Percentiles rank a stretch among this genome's conserved stretches.
phyloP scores from a whole-genome alignment of 2,329 filamentous ascomycete genomes.

The Pseudogymnoascus sp. region DNA sequence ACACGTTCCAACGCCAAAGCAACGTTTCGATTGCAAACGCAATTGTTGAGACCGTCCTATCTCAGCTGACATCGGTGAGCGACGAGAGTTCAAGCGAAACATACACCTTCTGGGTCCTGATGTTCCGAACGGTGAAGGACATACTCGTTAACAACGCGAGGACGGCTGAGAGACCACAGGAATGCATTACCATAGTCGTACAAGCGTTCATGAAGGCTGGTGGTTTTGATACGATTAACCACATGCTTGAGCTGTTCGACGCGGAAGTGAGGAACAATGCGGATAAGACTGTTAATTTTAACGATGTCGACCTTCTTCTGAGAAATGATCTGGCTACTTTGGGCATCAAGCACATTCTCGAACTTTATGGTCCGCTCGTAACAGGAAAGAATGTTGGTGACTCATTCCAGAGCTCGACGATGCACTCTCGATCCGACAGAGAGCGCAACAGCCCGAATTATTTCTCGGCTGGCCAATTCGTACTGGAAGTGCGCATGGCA shows the following conservation, averaged over 20 bases:
- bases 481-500: slow-evolving; percentile 75
- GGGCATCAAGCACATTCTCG: slow-evolving; percentile 72
- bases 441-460: slow-evolving; percentile 49
- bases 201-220: slow-evolving; percentile 76
- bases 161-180: slow-evolving; percentile 31
- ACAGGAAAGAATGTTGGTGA: slow-evolving; percentile 75
- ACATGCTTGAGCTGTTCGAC: slow-evolving; percentile 61
- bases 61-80: slow-evolving; percentile 46
- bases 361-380: slow-evolving; percentile 68
- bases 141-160: slow-evolving; percentile 60
- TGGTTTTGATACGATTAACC: slow-evolving; percentile 65
- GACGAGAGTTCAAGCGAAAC: slow-evolving; percentile 48
- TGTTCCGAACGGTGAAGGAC: slow-evolving; percentile 68
- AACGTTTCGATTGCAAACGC: slow-evolving; percentile 52
- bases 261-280: slow-evolving; percentile 43
- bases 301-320: slow-evolving; percentile 32
- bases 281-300: slow-evolving; percentile 36
- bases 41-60: slow-evolving; percentile 61
- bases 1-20: slow-evolving; percentile 46
- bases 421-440: slow-evolving; percentile 41
- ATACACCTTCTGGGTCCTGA: slow-evolving; percentile 74
- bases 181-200: slow-evolving; percentile 66
- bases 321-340: slow-evolving; percentile 41
- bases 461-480: slow-evolving; percentile 63
- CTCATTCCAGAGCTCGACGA: slow-evolving; percentile 51